Base-by-base conservation (phyloP, 768 basidiomycete species). In the Lyophyllum semitale region DNA sequence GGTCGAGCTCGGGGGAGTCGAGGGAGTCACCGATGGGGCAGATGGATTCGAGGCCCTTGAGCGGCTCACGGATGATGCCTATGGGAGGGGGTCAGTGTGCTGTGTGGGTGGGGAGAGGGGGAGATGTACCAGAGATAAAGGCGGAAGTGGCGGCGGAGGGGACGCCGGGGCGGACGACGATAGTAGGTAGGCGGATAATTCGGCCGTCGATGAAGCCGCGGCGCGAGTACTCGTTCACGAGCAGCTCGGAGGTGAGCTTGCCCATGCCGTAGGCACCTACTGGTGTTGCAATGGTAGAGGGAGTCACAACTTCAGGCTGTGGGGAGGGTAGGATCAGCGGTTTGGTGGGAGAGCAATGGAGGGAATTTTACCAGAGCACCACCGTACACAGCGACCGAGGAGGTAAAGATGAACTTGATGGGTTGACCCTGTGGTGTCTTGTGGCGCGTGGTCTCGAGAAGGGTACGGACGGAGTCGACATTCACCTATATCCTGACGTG, bases 211-310 rank as follows among this genome's bases (percentile, higher is more conserved):
- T 65, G 57, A 81, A 82, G 9, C 82, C 82, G 22, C 83, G 71
- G 33, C 84, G 77, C 9, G 81, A 73, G 64, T 81, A 86, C 62
- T 86, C 84, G 70, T 83, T 84, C 50, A 84, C 73, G 48, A 84
- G 68, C 30, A 83, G 67, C 67, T 86, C 84, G 12, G 77, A 74
- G 17, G 77, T 72, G 55, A 84, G 75, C 62, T 85, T 85, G 8
- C 71, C 80, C 64, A 77, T 75, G n/a, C 84, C 84, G 59, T 84
- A 84, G 12, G 82, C 76, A 43, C 83, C 73, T 57, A 84, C 74
- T 13, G 84, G 84, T 4, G 78, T 81, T 8, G 82, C 75, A 42
- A 81, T 76, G 2, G 81, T 84, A 13, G 73, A 71, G 5, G 77
- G 71, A 4, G 70, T 73, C n/a, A 84, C 70, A 22, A 80, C 64